Evolutionary conservation across 1,284 basidiomycete genomes (phyloP).

Genomic region (Trichosporon sp.): DNA sequence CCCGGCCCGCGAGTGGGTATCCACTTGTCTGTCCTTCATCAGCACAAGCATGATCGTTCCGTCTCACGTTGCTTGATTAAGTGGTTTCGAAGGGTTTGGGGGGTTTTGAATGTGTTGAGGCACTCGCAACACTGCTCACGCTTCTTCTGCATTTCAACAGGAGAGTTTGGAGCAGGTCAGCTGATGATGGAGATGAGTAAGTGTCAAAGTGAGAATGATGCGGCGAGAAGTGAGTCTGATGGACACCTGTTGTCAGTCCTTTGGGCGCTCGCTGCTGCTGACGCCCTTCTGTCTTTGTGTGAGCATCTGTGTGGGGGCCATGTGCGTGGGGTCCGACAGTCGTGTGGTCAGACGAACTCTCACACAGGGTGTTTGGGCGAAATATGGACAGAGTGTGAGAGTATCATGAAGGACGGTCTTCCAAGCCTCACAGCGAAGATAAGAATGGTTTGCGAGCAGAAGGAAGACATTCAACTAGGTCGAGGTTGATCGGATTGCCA

Average conservation of each 20-base stretch:
- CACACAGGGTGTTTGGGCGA: too few relatives aligned
- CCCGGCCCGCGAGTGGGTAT: background rate
- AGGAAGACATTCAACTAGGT: too few relatives aligned
- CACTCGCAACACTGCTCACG: background rate
- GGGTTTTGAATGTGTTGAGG: too few relatives aligned
- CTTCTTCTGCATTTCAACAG: background rate
- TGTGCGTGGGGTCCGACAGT: background rate
- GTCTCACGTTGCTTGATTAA: background rate
- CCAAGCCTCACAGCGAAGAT: too few relatives aligned
- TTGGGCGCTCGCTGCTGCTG: background rate
- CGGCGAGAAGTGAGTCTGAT: background rate
- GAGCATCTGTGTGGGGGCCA: background rate
- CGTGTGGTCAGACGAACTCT: background rate
- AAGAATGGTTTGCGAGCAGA: too few relatives aligned
- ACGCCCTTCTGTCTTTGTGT: background rate
- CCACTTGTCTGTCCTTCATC: background rate
- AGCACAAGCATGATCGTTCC: background rate
- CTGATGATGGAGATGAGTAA: background rate
- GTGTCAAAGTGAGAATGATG: background rate
- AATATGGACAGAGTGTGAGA: too few relatives aligned
- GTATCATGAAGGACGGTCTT: too few relatives aligned
- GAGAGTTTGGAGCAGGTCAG: background rate
- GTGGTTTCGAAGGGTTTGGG: background rate
- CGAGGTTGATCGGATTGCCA: too few relatives aligned
- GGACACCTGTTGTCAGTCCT: background rate